Evolutionary conservation across 129 eudicot species (phyloP).

Genomic region (Saposhnikovia divaricata): DNA sequence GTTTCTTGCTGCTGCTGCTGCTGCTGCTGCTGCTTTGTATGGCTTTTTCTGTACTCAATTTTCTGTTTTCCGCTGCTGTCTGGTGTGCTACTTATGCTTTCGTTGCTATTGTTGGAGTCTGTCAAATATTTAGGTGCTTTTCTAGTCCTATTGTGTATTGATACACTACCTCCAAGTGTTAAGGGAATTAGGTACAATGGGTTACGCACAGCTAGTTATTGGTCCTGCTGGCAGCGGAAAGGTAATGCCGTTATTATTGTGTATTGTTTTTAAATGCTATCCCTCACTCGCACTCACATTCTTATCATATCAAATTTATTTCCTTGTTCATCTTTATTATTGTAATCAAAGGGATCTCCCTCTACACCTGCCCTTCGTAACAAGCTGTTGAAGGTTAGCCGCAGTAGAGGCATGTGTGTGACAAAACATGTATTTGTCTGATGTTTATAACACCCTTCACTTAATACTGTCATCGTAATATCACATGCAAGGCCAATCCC

Average conservation of each 20-base stretch:
- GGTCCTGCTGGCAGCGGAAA: slow-evolving; percentile 95
- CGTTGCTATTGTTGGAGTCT: slow-evolving; percentile 59
- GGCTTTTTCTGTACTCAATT: slow-evolving; percentile 48
- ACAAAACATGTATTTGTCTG: too few species aligned
- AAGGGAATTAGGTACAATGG: slow-evolving; percentile 37
- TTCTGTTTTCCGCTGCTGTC: slow-evolving; percentile 52
- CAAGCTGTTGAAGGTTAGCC: too few species aligned
- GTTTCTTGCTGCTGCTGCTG: slow-evolving; percentile 17
- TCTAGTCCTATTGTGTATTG: slow-evolving; percentile 35
- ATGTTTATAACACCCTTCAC: neutral
- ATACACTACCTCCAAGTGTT: slow-evolving; percentile 15
- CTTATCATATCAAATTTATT: neutral
- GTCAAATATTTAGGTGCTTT: slow-evolving; percentile 37
- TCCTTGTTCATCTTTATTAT: neutral
- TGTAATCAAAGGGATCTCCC: too few species aligned
- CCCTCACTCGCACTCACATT: neutral
- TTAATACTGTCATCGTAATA: neutral
- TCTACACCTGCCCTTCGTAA: neutral
- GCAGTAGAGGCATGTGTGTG: too few species aligned
- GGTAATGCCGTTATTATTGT: slow-evolving; percentile 13
- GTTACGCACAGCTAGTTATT: slow-evolving; percentile 82
- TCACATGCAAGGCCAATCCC: neutral
- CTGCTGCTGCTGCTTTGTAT: slow-evolving; percentile 25
- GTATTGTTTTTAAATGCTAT: neutral
- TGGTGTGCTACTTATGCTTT: slow-evolving; percentile 71